phyloP scores from a whole-genome alignment of 768 basidiomycete species.

The Kwoniella newhampshirensis region DNA sequence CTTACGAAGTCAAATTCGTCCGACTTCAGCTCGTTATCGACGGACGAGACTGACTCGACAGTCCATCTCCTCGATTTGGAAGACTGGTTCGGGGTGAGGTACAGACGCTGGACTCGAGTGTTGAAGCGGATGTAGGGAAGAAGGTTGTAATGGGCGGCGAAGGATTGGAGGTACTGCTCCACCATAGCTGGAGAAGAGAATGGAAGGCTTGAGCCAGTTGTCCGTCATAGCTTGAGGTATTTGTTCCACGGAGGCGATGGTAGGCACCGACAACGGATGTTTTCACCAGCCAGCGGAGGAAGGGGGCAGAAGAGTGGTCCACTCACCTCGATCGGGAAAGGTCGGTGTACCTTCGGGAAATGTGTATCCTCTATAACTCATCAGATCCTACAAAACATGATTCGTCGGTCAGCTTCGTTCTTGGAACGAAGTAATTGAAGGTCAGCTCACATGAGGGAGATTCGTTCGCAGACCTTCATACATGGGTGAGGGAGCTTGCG shows the following conservation, averaged over 20 bases:
- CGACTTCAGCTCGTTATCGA: background rate
- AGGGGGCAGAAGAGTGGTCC: conserved; percentile 50
- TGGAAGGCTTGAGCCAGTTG: too few species aligned
- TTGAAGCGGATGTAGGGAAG: conserved; percentile 64
- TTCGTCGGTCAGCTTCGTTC: background rate
- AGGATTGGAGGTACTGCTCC: conserved; percentile 68
- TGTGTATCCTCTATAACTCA: conserved; percentile 39
- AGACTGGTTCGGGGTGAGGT: conserved; percentile 9
- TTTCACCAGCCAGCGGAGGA: too few species aligned
- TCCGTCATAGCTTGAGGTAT: too few species aligned
- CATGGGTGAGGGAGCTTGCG: conserved; percentile 44
- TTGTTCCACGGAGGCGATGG: too few species aligned
- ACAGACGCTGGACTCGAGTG: conserved; percentile 58
- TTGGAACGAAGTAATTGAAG: background rate
- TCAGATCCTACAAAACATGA: conserved; percentile 39
- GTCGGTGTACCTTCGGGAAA: conserved; percentile 28
- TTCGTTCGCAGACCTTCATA: conserved; percentile 49
- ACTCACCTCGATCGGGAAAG: conserved; percentile 42
- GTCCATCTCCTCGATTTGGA: conserved; percentile 24
- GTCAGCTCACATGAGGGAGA: conserved; percentile 41
- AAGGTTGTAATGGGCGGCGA: conserved; percentile 65
- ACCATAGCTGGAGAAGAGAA: conserved; percentile 52
- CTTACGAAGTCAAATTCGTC: conserved; percentile 50
- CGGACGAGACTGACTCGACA: conserved; percentile 16
- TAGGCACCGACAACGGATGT: too few species aligned